phyloP scores from a whole-genome alignment of 352 stramenopile genomes.

The Phytopythium cucurbitacearum region DNA sequence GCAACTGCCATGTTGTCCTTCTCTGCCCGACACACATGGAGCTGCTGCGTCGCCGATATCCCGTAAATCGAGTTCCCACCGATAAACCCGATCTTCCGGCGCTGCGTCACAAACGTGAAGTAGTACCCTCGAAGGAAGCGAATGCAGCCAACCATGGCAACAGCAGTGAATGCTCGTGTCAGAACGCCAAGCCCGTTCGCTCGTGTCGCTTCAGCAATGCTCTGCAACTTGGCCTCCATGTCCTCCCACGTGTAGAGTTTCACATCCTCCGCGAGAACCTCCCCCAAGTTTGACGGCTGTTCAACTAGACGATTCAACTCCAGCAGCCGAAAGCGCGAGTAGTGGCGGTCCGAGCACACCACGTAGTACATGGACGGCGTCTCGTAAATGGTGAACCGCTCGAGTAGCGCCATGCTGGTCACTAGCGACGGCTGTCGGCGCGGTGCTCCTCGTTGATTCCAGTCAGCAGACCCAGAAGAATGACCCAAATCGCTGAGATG shows the following conservation, averaged over 20 bases:
- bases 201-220: slow-evolving; percentile 43
- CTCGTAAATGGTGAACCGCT: slow-evolving; percentile 86
- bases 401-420: slow-evolving; percentile 60
- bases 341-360: slow-evolving; percentile 83
- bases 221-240: slow-evolving; percentile 77
- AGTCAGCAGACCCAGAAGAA: neutral
- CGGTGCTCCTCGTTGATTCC: slow-evolving; percentile 15
- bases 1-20: slow-evolving; percentile 51
- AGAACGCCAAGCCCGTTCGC: slow-evolving; percentile 34
- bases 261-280: slow-evolving; percentile 68
- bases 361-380: slow-evolving; percentile 66
- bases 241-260: slow-evolving; percentile 69
- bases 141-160: slow-evolving; percentile 97
- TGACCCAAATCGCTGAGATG: neutral
- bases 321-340: slow-evolving; percentile 74
- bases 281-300: slow-evolving; percentile 35
- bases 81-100: slow-evolving; percentile 95
- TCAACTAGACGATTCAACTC: slow-evolving; percentile 69
- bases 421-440: slow-evolving; percentile 64
- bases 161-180: slow-evolving; percentile 84
- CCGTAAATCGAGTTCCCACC: slow-evolving; percentile 97
- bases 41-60: slow-evolving; percentile 92
- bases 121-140: slow-evolving; percentile 98
- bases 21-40: slow-evolving; percentile 70
- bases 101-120: slow-evolving; percentile 97